Percentiles rank a stretch among this genome's conserved stretches.
These are phyloP conservation scores for Albizia julibrissin DNA, from an alignment of 306 rosid genomes.

Conservation along the genomic window DNA sequence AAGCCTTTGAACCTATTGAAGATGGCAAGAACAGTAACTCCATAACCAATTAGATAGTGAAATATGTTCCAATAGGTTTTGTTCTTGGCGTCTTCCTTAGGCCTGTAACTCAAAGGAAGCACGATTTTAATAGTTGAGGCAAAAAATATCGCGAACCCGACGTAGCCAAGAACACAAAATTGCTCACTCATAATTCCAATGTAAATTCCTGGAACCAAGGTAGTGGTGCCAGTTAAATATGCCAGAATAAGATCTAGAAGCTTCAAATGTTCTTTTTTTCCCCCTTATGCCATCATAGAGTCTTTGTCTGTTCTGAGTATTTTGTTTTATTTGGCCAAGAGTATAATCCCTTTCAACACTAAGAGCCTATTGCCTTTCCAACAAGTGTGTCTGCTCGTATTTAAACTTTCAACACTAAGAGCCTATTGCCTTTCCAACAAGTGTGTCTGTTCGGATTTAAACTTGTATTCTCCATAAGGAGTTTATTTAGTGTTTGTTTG, in stretches of 20 bases:
- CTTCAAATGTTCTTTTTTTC: not conserved
- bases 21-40: conserved; percentile 9
- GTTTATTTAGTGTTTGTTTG: too few relatives aligned
- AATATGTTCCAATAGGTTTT: conserved; percentile 27
- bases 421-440: too few relatives aligned
- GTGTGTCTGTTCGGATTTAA: too few relatives aligned
- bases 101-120: conserved; percentile 3
- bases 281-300: too few relatives aligned
- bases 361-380: too few relatives aligned
- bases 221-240: conserved; percentile 1
- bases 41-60: conserved; percentile 25
- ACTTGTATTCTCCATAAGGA: too few relatives aligned
- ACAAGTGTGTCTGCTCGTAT: too few relatives aligned
- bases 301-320: too few relatives aligned
- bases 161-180: not conserved
- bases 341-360: too few relatives aligned
- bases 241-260: not conserved
- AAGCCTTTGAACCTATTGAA: conserved; percentile 31
- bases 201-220: conserved; percentile 26
- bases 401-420: too few relatives aligned
- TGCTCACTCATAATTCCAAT: conserved; percentile 13
- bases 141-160: conserved; percentile 28
- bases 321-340: too few relatives aligned
- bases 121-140: conserved; percentile 13
- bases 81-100: conserved; percentile 19